Conservation (phyloP, 495 filamentous ascomycete species). For the Elaphomyces granulatus region DNA sequence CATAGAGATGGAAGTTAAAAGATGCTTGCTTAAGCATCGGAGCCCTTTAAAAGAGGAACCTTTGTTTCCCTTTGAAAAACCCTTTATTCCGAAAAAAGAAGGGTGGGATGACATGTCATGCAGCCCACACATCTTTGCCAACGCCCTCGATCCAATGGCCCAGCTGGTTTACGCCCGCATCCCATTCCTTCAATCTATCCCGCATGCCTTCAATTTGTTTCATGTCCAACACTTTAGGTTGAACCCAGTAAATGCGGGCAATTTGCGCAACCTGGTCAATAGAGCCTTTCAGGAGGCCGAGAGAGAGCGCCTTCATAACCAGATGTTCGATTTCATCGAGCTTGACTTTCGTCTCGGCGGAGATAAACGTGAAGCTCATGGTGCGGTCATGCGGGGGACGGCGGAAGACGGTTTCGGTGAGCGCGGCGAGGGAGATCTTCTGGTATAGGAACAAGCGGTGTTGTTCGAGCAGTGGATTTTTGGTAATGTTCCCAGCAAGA, state of each 20-base stretch:
- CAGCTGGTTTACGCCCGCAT: conserved; percentile 42
- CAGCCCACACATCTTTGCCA: conserved; percentile 83
- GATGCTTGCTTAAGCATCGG: no score
- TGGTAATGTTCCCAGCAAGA: conserved; percentile 59
- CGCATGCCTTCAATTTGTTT: conserved; percentile 93
- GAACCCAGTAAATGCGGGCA: conserved; percentile 94
- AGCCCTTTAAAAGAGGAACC: no score
- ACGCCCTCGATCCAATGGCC: conserved; percentile 89
- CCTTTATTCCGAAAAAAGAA: neutral
- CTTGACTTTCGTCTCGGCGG: conserved; percentile 81
- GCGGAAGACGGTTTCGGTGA: conserved; percentile 94
- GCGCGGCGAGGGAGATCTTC: conserved; percentile 91
- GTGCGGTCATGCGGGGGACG: conserved; percentile 89
- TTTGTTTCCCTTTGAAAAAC: no score
- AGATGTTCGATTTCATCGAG: conserved; percentile 90
- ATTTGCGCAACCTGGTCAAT: conserved; percentile 95
- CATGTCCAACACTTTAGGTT: conserved; percentile 72
- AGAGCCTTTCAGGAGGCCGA: conserved; percentile 77
- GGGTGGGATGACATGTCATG: conserved; percentile 36
- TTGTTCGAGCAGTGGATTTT: conserved; percentile 61
- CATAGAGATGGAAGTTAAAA: no score
- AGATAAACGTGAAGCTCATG: conserved; percentile 79
- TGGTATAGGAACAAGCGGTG: conserved; percentile 77
- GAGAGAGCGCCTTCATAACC: conserved; percentile 93
- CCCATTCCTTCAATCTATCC: conserved; percentile 77